These are phyloP conservation scores for Dioscorea dumetorum DNA, from an alignment of 106 monocot genomes.

Conservation along the genomic window DNA sequence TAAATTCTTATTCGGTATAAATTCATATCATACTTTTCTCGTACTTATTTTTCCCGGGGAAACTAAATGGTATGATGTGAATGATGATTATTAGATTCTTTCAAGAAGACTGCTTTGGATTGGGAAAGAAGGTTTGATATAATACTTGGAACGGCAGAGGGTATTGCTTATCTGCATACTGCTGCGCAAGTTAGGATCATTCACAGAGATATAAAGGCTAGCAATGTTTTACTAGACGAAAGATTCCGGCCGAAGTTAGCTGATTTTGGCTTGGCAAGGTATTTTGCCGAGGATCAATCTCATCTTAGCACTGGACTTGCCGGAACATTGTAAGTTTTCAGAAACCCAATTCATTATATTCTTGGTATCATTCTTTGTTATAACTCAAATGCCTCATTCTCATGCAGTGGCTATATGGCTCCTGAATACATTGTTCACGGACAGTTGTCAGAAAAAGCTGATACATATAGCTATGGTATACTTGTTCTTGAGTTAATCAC, in stretches of 20 bases:
- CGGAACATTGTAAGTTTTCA: constrained; percentile 56
- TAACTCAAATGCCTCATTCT: neutral
- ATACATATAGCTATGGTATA: constrained; percentile 53
- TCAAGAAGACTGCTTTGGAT: constrained; percentile 32
- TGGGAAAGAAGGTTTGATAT: constrained; percentile 62
- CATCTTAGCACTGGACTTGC: constrained; percentile 73
- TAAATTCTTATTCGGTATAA: constrained; percentile 52
- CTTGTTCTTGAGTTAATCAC: constrained; percentile 55
- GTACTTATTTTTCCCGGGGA: neutral
- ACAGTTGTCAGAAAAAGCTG: constrained; percentile 59
- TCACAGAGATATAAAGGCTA: constrained; percentile 74
- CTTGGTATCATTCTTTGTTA: no score
- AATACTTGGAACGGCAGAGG: constrained; percentile 55
- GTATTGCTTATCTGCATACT: constrained; percentile 59
- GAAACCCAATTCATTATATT: neutral
- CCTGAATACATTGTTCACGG: constrained; percentile 65
- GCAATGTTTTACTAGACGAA: constrained; percentile 60
- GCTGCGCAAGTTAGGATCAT: constrained; percentile 48
- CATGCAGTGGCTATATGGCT: constrained; percentile 66
- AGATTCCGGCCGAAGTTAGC: constrained; percentile 52
- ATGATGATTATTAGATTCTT: constrained; percentile 23
- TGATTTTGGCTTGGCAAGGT: constrained; percentile 62
- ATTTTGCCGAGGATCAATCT: constrained; percentile 52
- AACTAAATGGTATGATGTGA: neutral
- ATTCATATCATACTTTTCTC: no score